Base-by-base conservation (phyloP, 2,329 filamentous ascomycete species). In the Epichloe gansuensis region DNA sequence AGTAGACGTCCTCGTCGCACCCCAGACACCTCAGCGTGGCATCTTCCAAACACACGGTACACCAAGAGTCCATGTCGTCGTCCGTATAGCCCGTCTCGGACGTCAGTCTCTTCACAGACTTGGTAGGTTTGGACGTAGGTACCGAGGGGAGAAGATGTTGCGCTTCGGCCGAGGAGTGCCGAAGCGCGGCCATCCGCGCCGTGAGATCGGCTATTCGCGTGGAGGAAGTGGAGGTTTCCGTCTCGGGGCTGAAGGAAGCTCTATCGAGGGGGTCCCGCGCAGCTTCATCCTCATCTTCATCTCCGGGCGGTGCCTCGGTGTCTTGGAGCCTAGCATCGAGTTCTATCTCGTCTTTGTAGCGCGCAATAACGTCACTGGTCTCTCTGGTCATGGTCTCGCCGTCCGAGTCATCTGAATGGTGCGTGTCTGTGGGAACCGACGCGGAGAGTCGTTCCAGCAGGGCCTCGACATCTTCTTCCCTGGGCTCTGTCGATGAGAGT, bases 31-130 rank as follows among this genome's bases (percentile, higher is more conserved):
- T 75, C 31, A 93, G 69, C 3, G 81, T 82, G 0, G 85, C 88
- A 62, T 93, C 86, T 54, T 89, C 86, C 46, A 85, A 81, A 63
- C 89, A 95, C 9, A 93, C 89, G 35, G 83, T 78, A 65, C 89
- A 94, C 87, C 88, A 94, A 1, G 76, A 80, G 43, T 84, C 81
- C 56, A 84, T 75, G 60, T 91, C 86, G 37, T 85, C 83, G 59
- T 91, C 84, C 0, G 82, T 80, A 62, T 76, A 81, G 47, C 69
- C 71, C 3, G 64, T 68, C 43, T 63, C 66, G 50, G 65, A 68
- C 15, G 63, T 63, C 5, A 75, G 63, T 4, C 69, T 65, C n/a
- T 66, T 68, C 15, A 66, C 59, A 3, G 67, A 65, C 7, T 66
- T 66, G 5, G 67, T 67, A 0, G 76, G 77, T n/a, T 62, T 64